Evolutionary conservation across 768 basidiomycete genomes (phyloP), one percentile per base, ranked within the genome.

Genomic region (Naganishia kalamii): DNA sequence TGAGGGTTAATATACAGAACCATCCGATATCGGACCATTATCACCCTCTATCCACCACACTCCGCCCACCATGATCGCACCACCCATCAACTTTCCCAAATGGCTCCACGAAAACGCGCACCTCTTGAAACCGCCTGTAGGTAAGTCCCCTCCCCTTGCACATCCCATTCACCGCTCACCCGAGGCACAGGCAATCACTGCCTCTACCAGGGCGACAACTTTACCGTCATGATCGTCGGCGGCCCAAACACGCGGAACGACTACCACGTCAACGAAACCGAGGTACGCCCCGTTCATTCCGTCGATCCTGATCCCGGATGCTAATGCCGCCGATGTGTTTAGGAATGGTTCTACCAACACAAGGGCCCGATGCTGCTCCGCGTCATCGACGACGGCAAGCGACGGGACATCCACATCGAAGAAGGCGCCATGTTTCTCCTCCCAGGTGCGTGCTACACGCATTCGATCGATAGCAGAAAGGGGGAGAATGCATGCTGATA

Each of bases 391-490:
- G 76, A 78, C 60, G 79, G 79, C 0, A 68, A 75, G 46, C 72
- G 74, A 19, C 82, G 83, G 73, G 94, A 98, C 75, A 88, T 97
- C 51, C 80, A 80, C 29, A 96, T 98, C 70, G 88, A 86, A 68
- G 92, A 99, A 78, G 93, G 93, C 50, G 92, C 92, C 66, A 97
- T 97, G 92, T 97, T 96, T 78, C 73, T 98, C 70, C 81, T 98
- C 25, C 94, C 94, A 52, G 89, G 94, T 90, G 68, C 60, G 83
- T 74, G 13, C 27, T 19, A 11, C 43, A 40, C 37, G 37, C 43
- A 11, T n/a, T 54, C 19, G 23, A 21, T 17, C 12, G 15, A 4
- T 49, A 19, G 15, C 37, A 23, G 23, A 25, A 32, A 27, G n/a
- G 7, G 8, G 37, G 37, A 40, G 17, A 7, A 40, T 40, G 37